phyloP scores from a whole-genome alignment of 768 basidiomycete genomes.

The Naganishia randhawae region DNA sequence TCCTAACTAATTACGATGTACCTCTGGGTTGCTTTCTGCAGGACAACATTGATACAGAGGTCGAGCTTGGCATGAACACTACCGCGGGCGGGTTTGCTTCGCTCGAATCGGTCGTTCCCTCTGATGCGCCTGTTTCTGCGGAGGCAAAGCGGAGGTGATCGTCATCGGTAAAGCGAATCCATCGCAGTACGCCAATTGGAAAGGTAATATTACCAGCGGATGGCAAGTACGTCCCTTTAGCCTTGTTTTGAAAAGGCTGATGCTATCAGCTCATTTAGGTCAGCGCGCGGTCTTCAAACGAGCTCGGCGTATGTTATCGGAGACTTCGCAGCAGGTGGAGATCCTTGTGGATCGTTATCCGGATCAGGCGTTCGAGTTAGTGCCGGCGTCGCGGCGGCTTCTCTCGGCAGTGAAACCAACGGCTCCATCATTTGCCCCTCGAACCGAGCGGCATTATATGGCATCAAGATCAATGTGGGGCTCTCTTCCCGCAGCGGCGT shows the following conservation, averaged over 20 bases:
- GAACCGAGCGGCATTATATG: constrained; percentile 37
- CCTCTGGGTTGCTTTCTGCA: background rate
- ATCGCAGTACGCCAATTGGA: constrained; percentile 27
- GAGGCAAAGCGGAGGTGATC: constrained; percentile 16
- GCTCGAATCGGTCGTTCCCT: constrained; percentile 30
- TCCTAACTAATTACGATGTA: no score
- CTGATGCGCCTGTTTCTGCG: constrained; percentile 34
- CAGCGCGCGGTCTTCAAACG: constrained; percentile 38
- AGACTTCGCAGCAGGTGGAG: constrained; percentile 36
- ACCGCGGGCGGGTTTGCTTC: constrained; percentile 38
- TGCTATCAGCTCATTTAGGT: constrained; percentile 2
- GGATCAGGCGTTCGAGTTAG: constrained; percentile 38
- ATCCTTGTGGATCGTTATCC: constrained; percentile 39
- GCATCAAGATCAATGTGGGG: constrained; percentile 34
- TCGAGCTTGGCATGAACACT: constrained; percentile 40
- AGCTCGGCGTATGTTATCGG: constrained; percentile 40
- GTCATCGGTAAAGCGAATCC: constrained; percentile 34
- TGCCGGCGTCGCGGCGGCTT: constrained; percentile 38
- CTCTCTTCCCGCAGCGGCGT: constrained; percentile 24
- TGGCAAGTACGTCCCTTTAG: no score
- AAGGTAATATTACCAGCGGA: constrained; percentile 35
- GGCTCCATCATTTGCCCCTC: constrained; percentile 37
- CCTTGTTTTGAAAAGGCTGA: no score
- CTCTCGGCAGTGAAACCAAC: constrained; percentile 38
- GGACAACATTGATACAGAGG: constrained; percentile 42